Base-by-base conservation (phyloP, 495 filamentous ascomycete genomes). In the Podospora tetraspora region DNA sequence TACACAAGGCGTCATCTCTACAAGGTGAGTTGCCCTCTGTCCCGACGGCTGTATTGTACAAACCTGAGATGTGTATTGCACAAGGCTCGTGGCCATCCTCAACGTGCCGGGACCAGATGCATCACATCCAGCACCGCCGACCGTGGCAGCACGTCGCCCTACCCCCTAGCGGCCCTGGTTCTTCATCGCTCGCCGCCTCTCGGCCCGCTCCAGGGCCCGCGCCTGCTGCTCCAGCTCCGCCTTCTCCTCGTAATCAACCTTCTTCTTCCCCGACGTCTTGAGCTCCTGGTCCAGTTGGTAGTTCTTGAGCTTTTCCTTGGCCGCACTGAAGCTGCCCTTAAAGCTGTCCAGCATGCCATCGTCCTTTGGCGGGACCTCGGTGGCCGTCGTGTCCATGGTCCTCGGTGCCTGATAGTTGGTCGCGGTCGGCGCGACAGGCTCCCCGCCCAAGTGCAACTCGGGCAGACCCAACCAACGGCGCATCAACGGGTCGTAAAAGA, bases 401-500 rank as follows among this genome's bases (percentile, higher is more conserved):
- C 68, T 72, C 10, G 75, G 78, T 6, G 71, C 71, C 70, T 76
- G 78, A 67, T 71, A 82, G 56, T 22, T 34, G 61, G 62, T 22
- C 27, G 24, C 25, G 3, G 7, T 10, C 22, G 65, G 24, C 25
- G 11, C n/a, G 59, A 16, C 59, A 13, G 37, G 37, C 1, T 24
- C 59, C 19, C 63, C 59, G 27, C 52, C 61, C 1, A 11, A 2
- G 72, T 74, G 62, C 11, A 89, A 83, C 16, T 85, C 80, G 27
- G 32, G 32, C 27, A 93, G 77, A 32, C 84, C 83, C 22, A 86
- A 70, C 64, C 72, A 73, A 2, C 74, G 71, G 11, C 91, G 83
- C 69, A 92, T 73, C 32, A 70, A 73, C 2, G 79, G 71, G 43
- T 76, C 76, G 61, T 85, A 80, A 61, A 92, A 79, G 1, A 88